Evolutionary conservation across 306 rosid genomes (phyloP), one percentile per base, ranked within the genome.

Genomic region (Acmispon strigosus): DNA sequence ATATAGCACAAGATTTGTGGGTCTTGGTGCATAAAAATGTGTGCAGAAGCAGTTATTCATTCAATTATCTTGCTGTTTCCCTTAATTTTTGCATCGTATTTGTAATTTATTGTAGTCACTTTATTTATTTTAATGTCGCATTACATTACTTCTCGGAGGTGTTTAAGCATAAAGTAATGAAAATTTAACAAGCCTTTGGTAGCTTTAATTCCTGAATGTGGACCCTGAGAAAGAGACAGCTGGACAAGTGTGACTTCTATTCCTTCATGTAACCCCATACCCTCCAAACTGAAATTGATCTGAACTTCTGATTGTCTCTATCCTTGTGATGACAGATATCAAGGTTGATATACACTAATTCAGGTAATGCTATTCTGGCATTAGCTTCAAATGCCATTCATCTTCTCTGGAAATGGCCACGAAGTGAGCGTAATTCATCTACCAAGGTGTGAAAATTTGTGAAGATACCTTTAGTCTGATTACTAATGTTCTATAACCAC

Each of bases 321-420:
- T 78, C 69, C 49, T 83, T 83, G 70, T 75, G 43, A 7, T 76
- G 73, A 67, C 87, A 92, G 98, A 92, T 92, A 81, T 88, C 96
- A 27, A 92, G 96, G 85, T 84, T 92, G 77, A 90, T 92, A 70
- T 90, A 92, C 76, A 92, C 98, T 62, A 92, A 92, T 80, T 90
- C 98, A 14, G 98, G 98, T 15, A 85, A 76, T 84, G 96, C 98
- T 8, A 83, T 92, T 70, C 79, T 92, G 78, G 98, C 98, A 45
- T 80, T 92, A 75, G 91, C 93, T 75, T 92, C 98, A 77, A 88
- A 92, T 84, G 98, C 98, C 58, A 82, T 92, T 74, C 98, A 92
- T 80, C 74, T 92, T 73, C 87, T 92, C 66, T 92, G 98, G 98
- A 92, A 92, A 82, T 92, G 98, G 96, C 88, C 80, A 77, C 84